Base-by-base conservation (phyloP, 345 rosid species). In the Salix arbutifolia region DNA sequence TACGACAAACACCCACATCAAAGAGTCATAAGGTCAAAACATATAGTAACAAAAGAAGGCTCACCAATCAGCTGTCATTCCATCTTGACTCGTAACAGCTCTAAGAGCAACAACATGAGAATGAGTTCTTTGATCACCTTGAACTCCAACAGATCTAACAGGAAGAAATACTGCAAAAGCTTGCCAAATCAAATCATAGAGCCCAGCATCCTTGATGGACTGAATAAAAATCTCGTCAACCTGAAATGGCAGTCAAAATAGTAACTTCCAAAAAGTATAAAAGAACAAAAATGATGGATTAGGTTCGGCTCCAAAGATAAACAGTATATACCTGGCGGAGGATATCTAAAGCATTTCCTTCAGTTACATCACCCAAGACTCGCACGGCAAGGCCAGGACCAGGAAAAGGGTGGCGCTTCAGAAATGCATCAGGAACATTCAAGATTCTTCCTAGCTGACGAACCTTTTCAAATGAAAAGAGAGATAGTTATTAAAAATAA, bases 11-110 rank as follows among this genome's bases (percentile, higher is more conserved):
- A 21, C 60, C 60, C 60, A 19, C 25, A 8, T 19, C 8, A 53
- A 21, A 53, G 60, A 53, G 60, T 53, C 23, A 8, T 8, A 8
- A 53, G 60, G 4, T 40, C 13, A 40, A 8, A 52, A 52, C 37
- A 4, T 6, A 21, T 40, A 11, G n/a, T 26, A 58, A 72, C 3
- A 53, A 38, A 44, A 30, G 40, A 69, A 61, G 61, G 69, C 88
- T 83, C 73, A 96, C 99, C 99, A 94, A 76, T 96, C 99, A 60
- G 99, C 98, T 12, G 98, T 96, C 99, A 96, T 96, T 78, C 99
- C 99, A 50, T 96, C 98, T 88, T 96, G 96, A 87, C 99, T 96
- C 60, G 97, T 96, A 71, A 96, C 99, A 52, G 99, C 99, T 61
- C 99, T 88, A 50, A 96, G 96, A 86, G 98, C 97, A 84, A 96